A percentile compares a stretch with the other conserved stretches of the same genome.
phyloP scores from a whole-genome alignment of 2,329 filamentous ascomycete species.

The Coniochaeta prunicola region DNA sequence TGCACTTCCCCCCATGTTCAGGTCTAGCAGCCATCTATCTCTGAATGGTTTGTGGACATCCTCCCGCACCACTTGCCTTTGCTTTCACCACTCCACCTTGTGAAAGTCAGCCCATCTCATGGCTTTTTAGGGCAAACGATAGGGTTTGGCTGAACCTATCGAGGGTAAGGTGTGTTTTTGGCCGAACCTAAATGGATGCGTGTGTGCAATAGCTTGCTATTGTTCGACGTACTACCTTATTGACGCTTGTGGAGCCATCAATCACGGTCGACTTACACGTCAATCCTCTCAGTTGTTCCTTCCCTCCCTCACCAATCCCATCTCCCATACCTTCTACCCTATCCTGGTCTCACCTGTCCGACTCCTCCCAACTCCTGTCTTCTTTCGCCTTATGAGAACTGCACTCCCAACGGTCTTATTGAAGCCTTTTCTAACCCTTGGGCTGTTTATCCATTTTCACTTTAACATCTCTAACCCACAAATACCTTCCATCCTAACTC shows the following conservation, averaged over 20 bases:
- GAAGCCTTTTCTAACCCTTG: neutral
- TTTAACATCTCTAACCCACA: neutral
- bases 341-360: neutral
- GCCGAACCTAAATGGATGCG: neutral
- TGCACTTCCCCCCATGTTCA: neutral
- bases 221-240: neutral
- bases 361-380: neutral
- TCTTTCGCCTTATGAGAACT: neutral
- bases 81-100: neutral
- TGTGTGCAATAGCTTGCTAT: neutral
- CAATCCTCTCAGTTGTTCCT: neutral
- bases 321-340: neutral
- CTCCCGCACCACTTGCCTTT: neutral
- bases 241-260: neutral
- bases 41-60: neutral
- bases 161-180: neutral
- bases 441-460: neutral
- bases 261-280: neutral
- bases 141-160: neutral
- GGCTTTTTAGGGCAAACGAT: neutral
- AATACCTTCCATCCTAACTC: neutral
- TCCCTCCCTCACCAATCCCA: neutral
- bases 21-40: neutral
- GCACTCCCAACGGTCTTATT: neutral
- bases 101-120: neutral